Base-by-base conservation (phyloP, 2,329 filamentous ascomycete genomes). In the Pseudohalonectria lignicola region DNA sequence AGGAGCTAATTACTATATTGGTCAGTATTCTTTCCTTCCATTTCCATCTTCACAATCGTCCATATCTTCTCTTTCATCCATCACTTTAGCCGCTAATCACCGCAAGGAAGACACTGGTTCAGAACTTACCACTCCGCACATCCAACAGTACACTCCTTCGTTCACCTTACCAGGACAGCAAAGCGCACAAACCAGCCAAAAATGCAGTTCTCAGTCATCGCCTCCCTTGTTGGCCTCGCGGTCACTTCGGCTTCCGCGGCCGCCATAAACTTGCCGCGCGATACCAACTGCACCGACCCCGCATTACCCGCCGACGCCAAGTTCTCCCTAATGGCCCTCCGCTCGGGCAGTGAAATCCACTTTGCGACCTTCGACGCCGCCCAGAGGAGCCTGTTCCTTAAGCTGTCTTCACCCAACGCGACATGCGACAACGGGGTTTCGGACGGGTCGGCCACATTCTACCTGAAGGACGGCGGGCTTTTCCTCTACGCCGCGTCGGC, bases 141-240 rank as follows among this genome's bases (percentile, higher is more conserved):
- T n/a, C n/a, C n/a, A n/a, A n/a, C n/a, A 16, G 30, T 10, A 10
- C 15, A 1, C 13, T 18, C 19, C n/a, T 15, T 31, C 12, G 30
- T 16, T 10, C 15, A 31, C 30, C 12, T 17, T 31, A 15, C 15
- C 15, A 17, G n/a, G 11, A 11, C 15, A 13, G 16, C 30, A 13
- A 31, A 16, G n/a, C 29, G 4, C 9, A 10, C 29, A 4, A 31
- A 31, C 30, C 16, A 12, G 18, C 28, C 25, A 23, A 39, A 31
- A 20, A 52, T 54, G 55, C 44, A 53, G 36, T 45, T 48, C 48
- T 83, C 76, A 26, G 56, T 82, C 48, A 62, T 82, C 47, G 74
- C 78, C 52, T 80, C 78, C 34, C 41, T 50, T 43, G 47, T 62
- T 34, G 47, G 57, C 15, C n/a, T 32, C 20, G 15, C 34, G 38